Evolutionary conservation across 1,284 basidiomycete species (phyloP), one percentile per base, ranked within the genome.

Genomic region (Rhodotorula sp.): DNA sequence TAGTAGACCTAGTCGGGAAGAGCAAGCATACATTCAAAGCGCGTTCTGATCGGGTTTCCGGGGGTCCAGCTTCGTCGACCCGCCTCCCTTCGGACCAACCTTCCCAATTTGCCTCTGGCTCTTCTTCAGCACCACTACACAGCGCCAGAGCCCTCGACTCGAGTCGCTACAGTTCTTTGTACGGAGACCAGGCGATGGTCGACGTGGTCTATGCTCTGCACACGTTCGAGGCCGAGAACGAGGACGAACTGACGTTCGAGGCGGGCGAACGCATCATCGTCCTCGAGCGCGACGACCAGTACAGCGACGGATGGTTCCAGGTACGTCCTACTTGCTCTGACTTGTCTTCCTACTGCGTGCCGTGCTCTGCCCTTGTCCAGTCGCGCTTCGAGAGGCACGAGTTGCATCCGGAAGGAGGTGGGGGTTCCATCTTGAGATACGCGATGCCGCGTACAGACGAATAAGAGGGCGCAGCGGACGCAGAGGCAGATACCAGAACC

Each of bases 271-370:
- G 87, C 73, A 93, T 99, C 79, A 87, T 91, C 79, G 88, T 99
- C 58, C 76, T 97, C 57, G 95, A 99, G 84, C 91, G 88, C 83
- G 96, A 99, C 81, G 96, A 99, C 75, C 84, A 89, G 69, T 99
- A 93, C 80, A 88, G 88, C 57, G 96, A 99, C 82, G 96, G 96
- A n/a, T 99, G 96, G 96, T 98, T 92, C 93, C 90, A 93, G 87
- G 94, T 94, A 79, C 82, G 91, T 85, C 20, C 10, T 12, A 21
- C 5, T 43, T 10, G 39, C 39, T 43, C 39, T 43, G 12, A 1
- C 14, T 14, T 21, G 49, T 20, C 49, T 5, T 7, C 0, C 21
- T 8, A 51, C 49, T 14, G 49, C 39, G 12, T n/a, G 5, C 21
- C 34, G 21, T 15, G 14, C 5, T 31, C 26, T 39, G 34, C 12